Conservation (phyloP, 2,329 filamentous ascomycete species). For the Aciculosporium take region DNA sequence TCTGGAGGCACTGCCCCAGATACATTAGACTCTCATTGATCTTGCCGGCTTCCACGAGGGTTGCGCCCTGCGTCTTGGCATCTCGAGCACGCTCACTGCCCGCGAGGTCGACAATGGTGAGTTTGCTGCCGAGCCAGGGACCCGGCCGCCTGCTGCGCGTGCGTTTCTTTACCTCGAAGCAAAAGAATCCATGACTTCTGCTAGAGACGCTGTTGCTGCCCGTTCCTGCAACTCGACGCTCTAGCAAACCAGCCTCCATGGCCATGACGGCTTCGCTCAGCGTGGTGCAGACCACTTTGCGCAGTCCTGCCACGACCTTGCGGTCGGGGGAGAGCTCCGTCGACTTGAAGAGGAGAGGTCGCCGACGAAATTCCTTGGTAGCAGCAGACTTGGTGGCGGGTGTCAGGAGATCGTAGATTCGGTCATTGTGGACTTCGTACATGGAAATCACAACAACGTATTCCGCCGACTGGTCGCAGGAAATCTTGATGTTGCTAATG, state of each 20-base stretch:
- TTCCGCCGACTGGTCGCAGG: slow-evolving; percentile 47
- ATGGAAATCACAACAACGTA: slow-evolving; percentile 88
- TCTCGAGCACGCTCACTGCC: slow-evolving; percentile 87
- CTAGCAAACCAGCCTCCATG: slow-evolving; percentile 75
- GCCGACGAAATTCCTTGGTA: slow-evolving; percentile 58
- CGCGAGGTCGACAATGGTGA: slow-evolving; percentile 85
- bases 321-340: slow-evolving; percentile 78
- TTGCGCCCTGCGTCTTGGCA: slow-evolving; percentile 85
- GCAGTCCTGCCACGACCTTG: slow-evolving; percentile 86
- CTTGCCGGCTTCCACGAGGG: slow-evolving; percentile 88
- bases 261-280: slow-evolving; percentile 79
- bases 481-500: slow-evolving; percentile 54
- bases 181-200: slow-evolving; percentile 91
- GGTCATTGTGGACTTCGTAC: slow-evolving; percentile 98
- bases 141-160: slow-evolving; percentile 28
- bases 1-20: slow-evolving; percentile 88
- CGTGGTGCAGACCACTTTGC: slow-evolving; percentile 74
- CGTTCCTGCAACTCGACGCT: slow-evolving; percentile 78
- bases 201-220: slow-evolving; percentile 88
- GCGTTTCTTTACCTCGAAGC: slow-evolving; percentile 84
- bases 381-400: slow-evolving; percentile 42
- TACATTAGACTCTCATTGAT: slow-evolving; percentile 99
- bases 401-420: slow-evolving; percentile 85
- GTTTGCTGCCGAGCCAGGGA: slow-evolving; percentile 59
- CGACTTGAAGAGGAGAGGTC: slow-evolving; percentile 78